Evolutionary conservation across 2,329 filamentous ascomycete genomes (phyloP), one percentile per base, ranked within the genome.

Genomic region (Colletotrichum sp.): DNA sequence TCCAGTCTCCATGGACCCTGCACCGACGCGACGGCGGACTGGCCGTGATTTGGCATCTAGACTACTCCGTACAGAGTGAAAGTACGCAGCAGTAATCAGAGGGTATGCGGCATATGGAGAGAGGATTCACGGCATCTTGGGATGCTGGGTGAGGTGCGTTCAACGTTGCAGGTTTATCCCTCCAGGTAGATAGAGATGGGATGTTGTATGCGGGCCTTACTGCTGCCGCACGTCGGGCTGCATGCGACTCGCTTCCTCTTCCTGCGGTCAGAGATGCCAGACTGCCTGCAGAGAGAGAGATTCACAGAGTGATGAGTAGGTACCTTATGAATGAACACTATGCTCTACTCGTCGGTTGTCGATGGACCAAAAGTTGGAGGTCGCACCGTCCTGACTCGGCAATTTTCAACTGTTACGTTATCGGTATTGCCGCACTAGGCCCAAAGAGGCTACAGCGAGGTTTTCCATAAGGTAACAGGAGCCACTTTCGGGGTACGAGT

Each of bases 391-490:
- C 73, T 83, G 83, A 82, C 82, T 84, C 82, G 81, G 80, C 81
- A 77, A 74, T 74, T 69, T 81, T 80, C 82, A 82, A 79, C 83
- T 82, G 87, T 89, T 89, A 89, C 87, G 87, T 89, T 86, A 88
- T 81, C 84, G 79, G 82, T 84, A 84, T 83, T 84, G 82, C 78
- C 78, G 78, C 81, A 80, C 77, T 80, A 81, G 82, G 81, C 78
- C 77, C 79, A 75, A 76, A 77, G 71, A 74, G 69, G 72, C 32
- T 72, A 70, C 76, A 28, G 63, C 76, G 69, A 78, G 81, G 80
- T 83, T 86, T 88, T 87, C 84, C 82, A 87, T 88, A 86, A 88
- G 84, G 86, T 89, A 88, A 88, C 88, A 81, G 81, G 77, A 82
- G 81, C 79, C 80, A 78, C 79, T 64, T 67, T n/a, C 16, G 15